Conservation (phyloP, 2,329 filamentous ascomycete genomes). For the Stagonosporopsis tanaceti region DNA sequence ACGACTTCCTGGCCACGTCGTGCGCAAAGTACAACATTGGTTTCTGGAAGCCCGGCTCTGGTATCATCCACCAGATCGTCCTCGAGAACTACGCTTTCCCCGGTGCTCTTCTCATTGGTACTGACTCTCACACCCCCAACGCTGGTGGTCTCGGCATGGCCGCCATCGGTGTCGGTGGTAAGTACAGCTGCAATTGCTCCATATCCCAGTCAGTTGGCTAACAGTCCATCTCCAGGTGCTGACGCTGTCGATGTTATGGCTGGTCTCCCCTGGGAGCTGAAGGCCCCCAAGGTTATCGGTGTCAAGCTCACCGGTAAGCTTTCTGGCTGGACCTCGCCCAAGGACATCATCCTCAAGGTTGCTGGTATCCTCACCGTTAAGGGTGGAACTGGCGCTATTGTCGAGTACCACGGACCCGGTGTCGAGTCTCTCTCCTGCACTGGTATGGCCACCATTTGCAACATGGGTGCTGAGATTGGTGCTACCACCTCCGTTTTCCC, state of each 20-base stretch:
- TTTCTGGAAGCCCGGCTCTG: slow-evolving; percentile 98
- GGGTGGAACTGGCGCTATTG: slow-evolving; percentile 92
- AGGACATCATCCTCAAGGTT: slow-evolving; percentile 98
- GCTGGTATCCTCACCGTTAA: slow-evolving; percentile 97
- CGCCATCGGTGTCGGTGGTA: slow-evolving; percentile 88
- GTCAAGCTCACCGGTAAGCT: slow-evolving; percentile 91
- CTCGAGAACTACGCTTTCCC: slow-evolving; percentile 99
- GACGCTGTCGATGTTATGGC: slow-evolving; percentile 99
- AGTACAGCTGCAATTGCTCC: slow-evolving; percentile 7
- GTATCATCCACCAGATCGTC: slow-evolving; percentile 99
- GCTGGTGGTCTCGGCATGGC: slow-evolving; percentile 94
- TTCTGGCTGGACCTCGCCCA: slow-evolving; percentile 90
- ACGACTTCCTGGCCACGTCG: slow-evolving; percentile 91
- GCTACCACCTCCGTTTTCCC: slow-evolving; percentile 95
- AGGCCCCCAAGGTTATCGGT: slow-evolving; percentile 97
- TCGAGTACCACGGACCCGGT: slow-evolving; percentile 80
- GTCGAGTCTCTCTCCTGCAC: slow-evolving; percentile 78
- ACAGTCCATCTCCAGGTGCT: slow-evolving; percentile 63
- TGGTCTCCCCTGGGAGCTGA: slow-evolving; percentile 95
- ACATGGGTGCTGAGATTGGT: slow-evolving; percentile 65
- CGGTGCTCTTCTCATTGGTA: slow-evolving; percentile 96
- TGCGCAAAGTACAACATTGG: slow-evolving; percentile 99
- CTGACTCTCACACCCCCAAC: slow-evolving; percentile 97
- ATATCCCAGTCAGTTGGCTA: slow-evolving; percentile 1
- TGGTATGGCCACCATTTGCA: slow-evolving; percentile 83